These are phyloP conservation scores for Musa beccarii DNA, from an alignment of 176 grass and related monocot species.

Conservation along the genomic window DNA sequence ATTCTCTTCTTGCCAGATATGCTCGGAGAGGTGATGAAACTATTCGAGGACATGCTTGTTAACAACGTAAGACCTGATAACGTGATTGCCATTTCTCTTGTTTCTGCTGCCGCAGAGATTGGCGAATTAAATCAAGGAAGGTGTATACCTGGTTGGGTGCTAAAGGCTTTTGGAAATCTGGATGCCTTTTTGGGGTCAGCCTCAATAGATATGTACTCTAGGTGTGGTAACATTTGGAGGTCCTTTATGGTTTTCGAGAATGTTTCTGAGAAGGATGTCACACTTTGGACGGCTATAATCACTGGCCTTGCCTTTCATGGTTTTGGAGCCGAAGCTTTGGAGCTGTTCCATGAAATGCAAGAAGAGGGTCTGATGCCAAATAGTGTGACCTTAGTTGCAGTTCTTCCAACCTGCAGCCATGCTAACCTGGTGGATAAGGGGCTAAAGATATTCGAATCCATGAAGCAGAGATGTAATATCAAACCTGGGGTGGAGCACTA, in stretches of 20 bases:
- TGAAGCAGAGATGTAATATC: constrained; percentile 36
- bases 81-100: constrained; percentile 36
- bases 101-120: constrained; percentile 19
- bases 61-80: constrained; percentile 30
- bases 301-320: constrained; percentile 46
- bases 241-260: constrained; percentile 29
- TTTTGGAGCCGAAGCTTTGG: constrained; percentile 20
- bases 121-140: constrained; percentile 26
- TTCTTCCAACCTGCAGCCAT: constrained; percentile 51
- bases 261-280: constrained; percentile 35
- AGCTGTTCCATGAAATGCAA: constrained; percentile 16
- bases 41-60: constrained; percentile 27
- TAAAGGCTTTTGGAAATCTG: constrained; percentile 25
- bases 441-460: constrained; percentile 30
- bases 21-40: constrained; percentile 10
- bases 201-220: constrained; percentile 45
- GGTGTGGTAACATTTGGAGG: constrained; percentile 36
- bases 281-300: constrained; percentile 50
- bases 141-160: constrained; percentile 33
- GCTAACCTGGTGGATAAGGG: constrained; percentile 38
- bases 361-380: constrained; percentile 21
- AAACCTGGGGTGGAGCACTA: constrained; percentile 47
- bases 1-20: constrained; percentile 34
- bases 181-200: constrained; percentile 47
- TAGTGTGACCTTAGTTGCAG: constrained; percentile 40